A percentile compares a stretch with the other conserved stretches of the same genome.
Evolutionary conservation across 1,139 yeast genomes (phyloP).

Genomic region (Protomyces lactucae-debilis): DNA sequence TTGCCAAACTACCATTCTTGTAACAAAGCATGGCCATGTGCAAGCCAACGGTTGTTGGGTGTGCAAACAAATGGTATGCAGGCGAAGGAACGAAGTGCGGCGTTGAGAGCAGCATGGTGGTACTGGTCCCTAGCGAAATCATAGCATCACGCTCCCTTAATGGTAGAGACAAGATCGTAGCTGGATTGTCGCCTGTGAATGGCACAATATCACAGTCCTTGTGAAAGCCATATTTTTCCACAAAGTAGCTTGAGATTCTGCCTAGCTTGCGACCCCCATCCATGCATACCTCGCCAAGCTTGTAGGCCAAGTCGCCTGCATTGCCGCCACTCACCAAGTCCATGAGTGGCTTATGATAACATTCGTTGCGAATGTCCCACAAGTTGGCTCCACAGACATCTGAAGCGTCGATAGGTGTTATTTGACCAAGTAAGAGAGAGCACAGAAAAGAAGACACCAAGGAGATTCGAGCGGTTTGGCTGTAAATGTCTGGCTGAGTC

Average conservation of each 20-base stretch:
- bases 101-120: constrained; percentile 78
- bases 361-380: constrained; percentile 56
- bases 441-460: constrained; percentile 77
- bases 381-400: constrained; percentile 93
- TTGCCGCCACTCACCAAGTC: constrained; percentile 41
- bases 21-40: constrained; percentile 96
- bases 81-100: constrained; percentile 73
- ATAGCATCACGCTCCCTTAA: constrained; percentile 63
- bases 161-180: constrained; percentile 80
- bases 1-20: constrained; percentile 83
- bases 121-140: constrained; percentile 81
- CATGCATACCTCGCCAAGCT: constrained; percentile 49
- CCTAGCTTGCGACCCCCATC: constrained; percentile 37
- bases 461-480: constrained; percentile 57
- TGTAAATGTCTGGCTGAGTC: constrained; percentile 52
- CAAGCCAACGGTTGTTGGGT: constrained; percentile 69
- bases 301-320: constrained; percentile 42
- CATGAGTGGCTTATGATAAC: constrained; percentile 53
- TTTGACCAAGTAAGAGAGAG: constrained; percentile 60
- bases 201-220: constrained; percentile 55
- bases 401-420: constrained; percentile 66
- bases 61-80: constrained; percentile 77
- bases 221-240: constrained; percentile 53
- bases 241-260: constrained; percentile 55
- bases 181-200: constrained; percentile 87